Percentiles rank a stretch among this genome's conserved stretches.
phyloP scores from a whole-genome alignment of 1,284 basidiomycete genomes.

The Veloboletus limbatus region DNA sequence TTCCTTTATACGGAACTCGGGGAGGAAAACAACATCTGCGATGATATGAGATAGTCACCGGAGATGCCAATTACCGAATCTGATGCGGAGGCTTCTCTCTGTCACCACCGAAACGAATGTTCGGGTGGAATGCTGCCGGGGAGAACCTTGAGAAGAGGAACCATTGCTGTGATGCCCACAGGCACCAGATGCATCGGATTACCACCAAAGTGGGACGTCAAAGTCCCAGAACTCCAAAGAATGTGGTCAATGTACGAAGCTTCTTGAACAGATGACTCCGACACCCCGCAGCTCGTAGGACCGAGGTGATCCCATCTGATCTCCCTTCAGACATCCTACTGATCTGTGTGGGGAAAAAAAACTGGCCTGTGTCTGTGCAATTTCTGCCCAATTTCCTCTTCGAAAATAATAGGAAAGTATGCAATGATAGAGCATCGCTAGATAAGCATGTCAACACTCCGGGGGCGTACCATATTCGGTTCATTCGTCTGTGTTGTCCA shows the following conservation, averaged over 20 bases:
- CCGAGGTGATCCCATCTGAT: background rate
- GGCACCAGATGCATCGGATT: background rate
- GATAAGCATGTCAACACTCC: background rate
- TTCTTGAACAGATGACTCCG: background rate
- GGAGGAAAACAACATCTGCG: background rate
- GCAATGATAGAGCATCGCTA: background rate
- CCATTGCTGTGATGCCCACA: background rate
- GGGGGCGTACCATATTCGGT: background rate
- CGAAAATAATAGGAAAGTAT: background rate
- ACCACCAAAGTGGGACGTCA: background rate
- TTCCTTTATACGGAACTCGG: background rate
- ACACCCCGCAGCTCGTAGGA: too few relatives aligned
- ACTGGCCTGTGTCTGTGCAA: background rate
- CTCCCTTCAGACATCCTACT: background rate
- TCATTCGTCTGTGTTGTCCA: background rate
- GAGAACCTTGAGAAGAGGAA: background rate
- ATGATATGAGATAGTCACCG: conserved; percentile 4
- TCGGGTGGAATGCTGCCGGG: conserved; percentile 14
- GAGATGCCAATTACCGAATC: conserved; percentile 12
- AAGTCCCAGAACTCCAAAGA: conserved; percentile 1
- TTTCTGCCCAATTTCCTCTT: background rate
- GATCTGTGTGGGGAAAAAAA: background rate
- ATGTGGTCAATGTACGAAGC: background rate
- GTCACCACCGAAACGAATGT: background rate
- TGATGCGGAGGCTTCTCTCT: conserved; percentile 3